Percentiles rank a stretch among this genome's conserved stretches.
Conservation (phyloP, 306 rosid genomes). For the Quercus ilex region DNA sequence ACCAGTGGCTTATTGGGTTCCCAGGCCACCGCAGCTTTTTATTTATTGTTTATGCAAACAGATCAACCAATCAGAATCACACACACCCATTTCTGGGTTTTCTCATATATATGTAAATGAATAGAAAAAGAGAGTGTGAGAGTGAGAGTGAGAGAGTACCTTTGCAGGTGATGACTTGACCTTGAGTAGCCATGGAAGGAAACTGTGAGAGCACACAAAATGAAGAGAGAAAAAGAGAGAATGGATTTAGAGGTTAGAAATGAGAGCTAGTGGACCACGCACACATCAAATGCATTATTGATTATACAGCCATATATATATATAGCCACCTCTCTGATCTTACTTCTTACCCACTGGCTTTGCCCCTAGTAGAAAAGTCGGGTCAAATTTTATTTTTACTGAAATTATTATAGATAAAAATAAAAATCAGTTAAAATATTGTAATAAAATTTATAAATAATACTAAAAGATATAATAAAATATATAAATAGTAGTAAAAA, state of each 20-base stretch:
- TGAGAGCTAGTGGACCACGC: not conserved
- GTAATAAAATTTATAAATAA: accelerated
- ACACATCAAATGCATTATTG: not conserved
- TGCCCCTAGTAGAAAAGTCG: too few relatives aligned
- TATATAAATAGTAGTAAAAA: too few relatives aligned
- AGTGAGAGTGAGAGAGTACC: conserved; percentile 28
- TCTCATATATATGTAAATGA: not conserved
- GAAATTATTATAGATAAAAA: accelerated
- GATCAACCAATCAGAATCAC: not conserved
- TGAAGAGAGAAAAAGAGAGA: not conserved
- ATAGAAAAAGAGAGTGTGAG: too few relatives aligned
- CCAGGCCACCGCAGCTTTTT: conserved; percentile 94
- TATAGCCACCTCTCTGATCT: too few relatives aligned
- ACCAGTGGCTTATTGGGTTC: conserved; percentile 88
- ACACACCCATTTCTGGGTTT: not conserved
- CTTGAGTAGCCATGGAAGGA: conserved; percentile 72
- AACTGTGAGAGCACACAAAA: not conserved
- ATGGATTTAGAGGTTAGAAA: not conserved
- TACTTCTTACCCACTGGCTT: too few relatives aligned
- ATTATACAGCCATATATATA: not conserved
- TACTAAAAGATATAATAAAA: accelerated
- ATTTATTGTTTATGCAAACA: not conserved
- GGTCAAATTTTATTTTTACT: too few relatives aligned
- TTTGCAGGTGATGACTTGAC: conserved; percentile 94
- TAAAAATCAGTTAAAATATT: too few relatives aligned